These are phyloP conservation scores for Yamadazyma spencermartinsiae DNA, from an alignment of 1,139 yeast genomes.

Conservation along the genomic window DNA sequence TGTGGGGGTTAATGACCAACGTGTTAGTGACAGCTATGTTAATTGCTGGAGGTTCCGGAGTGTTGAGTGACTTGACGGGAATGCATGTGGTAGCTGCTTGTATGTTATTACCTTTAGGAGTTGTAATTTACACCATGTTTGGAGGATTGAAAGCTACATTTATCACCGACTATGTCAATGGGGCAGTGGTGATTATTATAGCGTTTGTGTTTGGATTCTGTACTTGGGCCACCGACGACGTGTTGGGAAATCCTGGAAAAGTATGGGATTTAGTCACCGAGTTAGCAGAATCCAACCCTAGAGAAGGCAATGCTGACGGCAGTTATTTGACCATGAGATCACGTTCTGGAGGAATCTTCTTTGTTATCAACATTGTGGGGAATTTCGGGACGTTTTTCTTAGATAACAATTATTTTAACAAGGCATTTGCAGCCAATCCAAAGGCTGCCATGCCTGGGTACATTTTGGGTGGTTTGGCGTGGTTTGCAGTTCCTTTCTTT, in stretches of 20 bases:
- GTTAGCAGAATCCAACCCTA: conserved; percentile 59
- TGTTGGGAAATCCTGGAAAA: conserved; percentile 77
- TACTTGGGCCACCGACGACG: conserved; percentile 58
- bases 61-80: conserved; percentile 74
- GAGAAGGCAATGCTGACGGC: conserved; percentile 73
- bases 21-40: conserved; percentile 86
- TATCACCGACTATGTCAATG: conserved; percentile 83
- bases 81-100: conserved; percentile 82
- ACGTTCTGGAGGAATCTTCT: conserved; percentile 74
- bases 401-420: conserved; percentile 89
- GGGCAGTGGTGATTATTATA: conserved; percentile 58
- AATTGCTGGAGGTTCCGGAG: conserved; percentile 83
- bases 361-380: conserved; percentile 80
- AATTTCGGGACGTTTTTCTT: conserved; percentile 87
- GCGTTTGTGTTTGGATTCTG: conserved; percentile 63
- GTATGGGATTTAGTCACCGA: conserved; percentile 70
- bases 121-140: conserved; percentile 74
- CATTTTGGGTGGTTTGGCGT: conserved; percentile 83
- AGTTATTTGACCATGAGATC: conserved; percentile 82
- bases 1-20: conserved; percentile 85
- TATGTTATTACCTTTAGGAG: conserved; percentile 80
- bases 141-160: conserved; percentile 93
- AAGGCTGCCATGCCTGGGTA: conserved; percentile 89
- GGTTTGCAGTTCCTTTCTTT: conserved; percentile 89
- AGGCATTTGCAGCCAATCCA: conserved; percentile 85